phyloP scores from a whole-genome alignment of 148 eudicot genomes.

The Linanthus parryae region DNA sequence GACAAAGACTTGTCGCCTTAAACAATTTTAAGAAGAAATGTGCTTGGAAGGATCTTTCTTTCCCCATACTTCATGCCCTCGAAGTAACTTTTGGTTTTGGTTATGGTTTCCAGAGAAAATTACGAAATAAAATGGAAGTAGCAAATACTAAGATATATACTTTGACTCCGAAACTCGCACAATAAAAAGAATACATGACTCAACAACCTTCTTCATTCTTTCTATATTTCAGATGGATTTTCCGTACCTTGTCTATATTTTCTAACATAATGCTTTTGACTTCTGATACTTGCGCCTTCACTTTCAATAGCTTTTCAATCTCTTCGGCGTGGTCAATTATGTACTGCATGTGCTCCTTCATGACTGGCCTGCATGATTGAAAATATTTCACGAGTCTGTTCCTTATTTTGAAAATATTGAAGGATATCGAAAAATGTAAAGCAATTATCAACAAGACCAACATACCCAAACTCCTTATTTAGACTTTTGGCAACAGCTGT shows the following conservation, averaged over 20 bases:
- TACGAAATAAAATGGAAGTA: background rate
- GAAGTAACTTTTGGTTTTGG: no score
- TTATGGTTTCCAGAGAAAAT: background rate
- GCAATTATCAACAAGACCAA: slow-evolving; percentile 7
- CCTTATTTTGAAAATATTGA: background rate
- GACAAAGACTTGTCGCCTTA: no score
- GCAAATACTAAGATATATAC: no score
- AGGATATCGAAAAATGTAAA: background rate
- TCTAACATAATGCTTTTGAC: slow-evolving; percentile 60
- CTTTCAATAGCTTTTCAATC: slow-evolving; percentile 57
- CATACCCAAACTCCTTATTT: slow-evolving; percentile 63
- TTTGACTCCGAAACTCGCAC: background rate
- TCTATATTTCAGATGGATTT: background rate
- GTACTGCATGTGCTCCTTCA: slow-evolving; percentile 70
- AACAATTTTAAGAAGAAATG: no score
- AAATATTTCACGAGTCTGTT: background rate
- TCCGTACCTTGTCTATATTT: slow-evolving; percentile 60
- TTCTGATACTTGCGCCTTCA: slow-evolving; percentile 64
- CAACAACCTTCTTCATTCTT: background rate
- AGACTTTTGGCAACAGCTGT: slow-evolving; percentile 60
- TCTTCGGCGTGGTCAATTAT: slow-evolving; percentile 65
- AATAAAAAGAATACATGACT: background rate
- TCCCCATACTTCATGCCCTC: no score
- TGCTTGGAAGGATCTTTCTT: no score
- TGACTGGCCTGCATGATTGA: slow-evolving; percentile 39